Evolutionary conservation across 495 filamentous ascomycete species (phyloP), one percentile per base, ranked within the genome.

Genomic region (Hyphodiscus hymeniophilus): DNA sequence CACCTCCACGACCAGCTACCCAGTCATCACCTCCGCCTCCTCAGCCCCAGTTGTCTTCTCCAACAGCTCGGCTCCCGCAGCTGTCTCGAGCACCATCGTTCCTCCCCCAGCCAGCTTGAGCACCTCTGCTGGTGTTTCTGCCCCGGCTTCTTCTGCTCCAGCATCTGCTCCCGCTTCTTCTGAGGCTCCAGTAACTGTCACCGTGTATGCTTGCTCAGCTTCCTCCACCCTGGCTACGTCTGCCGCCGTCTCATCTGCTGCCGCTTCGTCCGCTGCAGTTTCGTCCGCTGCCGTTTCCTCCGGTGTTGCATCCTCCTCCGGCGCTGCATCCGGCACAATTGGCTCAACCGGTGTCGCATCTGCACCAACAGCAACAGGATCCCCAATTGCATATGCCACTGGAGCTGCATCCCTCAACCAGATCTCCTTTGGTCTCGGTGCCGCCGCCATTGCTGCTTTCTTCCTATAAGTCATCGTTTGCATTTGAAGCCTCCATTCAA

Each of bases 241-340:
- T 60, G 71, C 73, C 42, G 67, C 72, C 57, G 62, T 75, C 60
- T 71, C 73, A 50, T 67, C 67, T 53, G 69, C 70, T 74, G 73
- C 67, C 66, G 64, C 54, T 75, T 70, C 34, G 7, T 8, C 34
- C 34, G 6, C 7, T 7, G 34, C 34, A 15, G 34, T 15, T 17
- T 38, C 34, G n/a, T 38, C 7, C 34, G 13, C 34, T 5, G 15
- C n/a, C 18, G 30, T n/a, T n/a, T n/a, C n/a, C n/a, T n/a, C 30
- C 30, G 30, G 7, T 32, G 30, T 32, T 32, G 30, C 63, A n/a
- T 17, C 33, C 33, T 17, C 33, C 6, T 36, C 6, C 7, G 28
- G 35, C 43, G 22, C 24, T 22, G 45, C 59, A 54, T 58, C 62
- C 56, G 54, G 35, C 43, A 15, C 38, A n/a, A n/a, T n/a, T 34